Conservation (phyloP, 2,329 filamentous ascomycete species). For the Aspergillus phoenicis region DNA sequence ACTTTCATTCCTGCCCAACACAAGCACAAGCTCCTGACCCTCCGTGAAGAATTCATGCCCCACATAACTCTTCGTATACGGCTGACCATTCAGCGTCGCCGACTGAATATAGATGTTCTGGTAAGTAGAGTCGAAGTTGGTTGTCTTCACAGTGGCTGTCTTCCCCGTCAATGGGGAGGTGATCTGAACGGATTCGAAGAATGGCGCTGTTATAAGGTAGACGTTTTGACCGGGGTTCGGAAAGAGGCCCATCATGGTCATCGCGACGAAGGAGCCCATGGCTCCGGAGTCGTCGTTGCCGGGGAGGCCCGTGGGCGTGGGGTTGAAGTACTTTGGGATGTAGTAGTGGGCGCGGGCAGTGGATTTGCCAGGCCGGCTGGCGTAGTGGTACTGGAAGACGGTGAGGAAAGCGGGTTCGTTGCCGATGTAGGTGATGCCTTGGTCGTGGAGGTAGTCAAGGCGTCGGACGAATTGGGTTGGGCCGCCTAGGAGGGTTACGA, state of each 20-base stretch:
- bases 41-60: slow-evolving; percentile 68
- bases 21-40: slow-evolving; percentile 65
- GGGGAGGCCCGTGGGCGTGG: slow-evolving; percentile 60
- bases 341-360: slow-evolving; percentile 61
- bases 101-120: slow-evolving; percentile 66
- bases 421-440: slow-evolving; percentile 65
- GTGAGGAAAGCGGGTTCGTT: slow-evolving; percentile 66
- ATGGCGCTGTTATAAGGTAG: slow-evolving; percentile 69
- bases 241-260: slow-evolving; percentile 70
- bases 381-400: slow-evolving; percentile 71
- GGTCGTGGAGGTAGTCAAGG: slow-evolving; percentile 66
- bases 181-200: slow-evolving; percentile 63
- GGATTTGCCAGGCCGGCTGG: slow-evolving; percentile 59
- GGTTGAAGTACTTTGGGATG: slow-evolving; percentile 63
- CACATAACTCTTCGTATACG: slow-evolving; percentile 67
- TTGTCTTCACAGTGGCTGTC: slow-evolving; percentile 59
- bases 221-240: slow-evolving; percentile 69
- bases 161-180: slow-evolving; percentile 61
- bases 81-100: slow-evolving; percentile 62
- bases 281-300: slow-evolving; percentile 71
- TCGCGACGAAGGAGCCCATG: slow-evolving; percentile 68
- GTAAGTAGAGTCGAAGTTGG: slow-evolving; percentile 62
- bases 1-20: slow-evolving; percentile 64
- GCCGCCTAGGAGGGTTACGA: slow-evolving; percentile 64
- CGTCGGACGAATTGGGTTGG: slow-evolving; percentile 58